Evolutionary conservation across 345 rosid species (phyloP).

Genomic region (Lepidium didymum): DNA sequence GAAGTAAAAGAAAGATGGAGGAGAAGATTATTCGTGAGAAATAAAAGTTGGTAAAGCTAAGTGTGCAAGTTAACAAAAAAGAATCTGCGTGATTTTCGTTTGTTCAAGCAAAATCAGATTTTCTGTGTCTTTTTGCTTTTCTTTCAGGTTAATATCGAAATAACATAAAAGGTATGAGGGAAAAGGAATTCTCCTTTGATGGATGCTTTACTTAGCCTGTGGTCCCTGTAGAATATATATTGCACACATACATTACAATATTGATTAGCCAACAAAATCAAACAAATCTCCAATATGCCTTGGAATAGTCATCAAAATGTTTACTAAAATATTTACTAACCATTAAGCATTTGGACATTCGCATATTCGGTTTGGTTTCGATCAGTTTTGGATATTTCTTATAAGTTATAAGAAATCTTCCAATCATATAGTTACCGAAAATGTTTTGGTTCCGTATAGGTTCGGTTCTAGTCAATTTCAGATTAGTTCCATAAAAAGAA

Average conservation of each 20-base stretch:
- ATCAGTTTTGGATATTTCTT: too few species aligned
- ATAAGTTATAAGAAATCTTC: too few species aligned
- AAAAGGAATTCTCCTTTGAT: slow-evolving; percentile 1
- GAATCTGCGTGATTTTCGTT: slow-evolving; percentile 14
- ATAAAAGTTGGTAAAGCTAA: slow-evolving; percentile 28
- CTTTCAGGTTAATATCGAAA: slow-evolving; percentile 4
- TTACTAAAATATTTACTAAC: too few species aligned
- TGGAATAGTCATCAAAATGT: too few species aligned
- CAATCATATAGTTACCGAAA: too few species aligned
- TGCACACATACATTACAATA: too few species aligned
- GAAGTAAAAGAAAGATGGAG: slow-evolving; percentile 12
- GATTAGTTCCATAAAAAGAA: too few species aligned
- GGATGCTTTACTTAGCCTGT: slow-evolving; percentile 13
- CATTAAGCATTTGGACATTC: too few species aligned
- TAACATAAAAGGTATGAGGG: slow-evolving; percentile 13
- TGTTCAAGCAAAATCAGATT: slow-evolving; percentile 25
- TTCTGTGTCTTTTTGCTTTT: slow-evolving; percentile 15
- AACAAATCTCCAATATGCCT: background rate
- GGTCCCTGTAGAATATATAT: background rate
- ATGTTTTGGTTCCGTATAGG: too few species aligned
- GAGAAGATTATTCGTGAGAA: slow-evolving; percentile 46
- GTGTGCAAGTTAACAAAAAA: slow-evolving; percentile 10
- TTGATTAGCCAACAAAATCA: background rate
- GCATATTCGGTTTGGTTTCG: too few species aligned
- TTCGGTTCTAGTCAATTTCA: too few species aligned